A percentile compares a stretch with the other conserved stretches of the same genome.
These are phyloP conservation scores for Tetraselmis chui DNA, from an alignment of 139 green algal genomes.

Conservation along the genomic window DNA sequence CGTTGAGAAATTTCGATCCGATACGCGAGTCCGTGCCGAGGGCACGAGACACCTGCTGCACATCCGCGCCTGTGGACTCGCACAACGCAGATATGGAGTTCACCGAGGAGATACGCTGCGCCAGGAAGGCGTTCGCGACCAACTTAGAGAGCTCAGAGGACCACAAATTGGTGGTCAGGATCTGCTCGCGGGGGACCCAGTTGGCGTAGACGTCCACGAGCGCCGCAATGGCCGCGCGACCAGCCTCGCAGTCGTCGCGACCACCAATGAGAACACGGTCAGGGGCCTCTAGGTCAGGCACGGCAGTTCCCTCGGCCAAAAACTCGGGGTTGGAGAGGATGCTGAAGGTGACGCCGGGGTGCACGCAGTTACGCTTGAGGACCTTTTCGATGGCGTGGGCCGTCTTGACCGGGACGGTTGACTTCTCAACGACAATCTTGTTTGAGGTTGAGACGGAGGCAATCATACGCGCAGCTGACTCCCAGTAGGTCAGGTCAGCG, in stretches of 20 bases:
- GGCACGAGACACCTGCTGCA: constrained; percentile 12
- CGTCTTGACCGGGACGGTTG: constrained; percentile 55
- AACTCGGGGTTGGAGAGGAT: constrained; percentile 61
- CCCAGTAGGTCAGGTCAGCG: constrained; percentile 61
- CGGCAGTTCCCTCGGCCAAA: constrained; percentile 29
- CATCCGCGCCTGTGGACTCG: constrained; percentile 22
- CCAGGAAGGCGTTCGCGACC: constrained; percentile 43
- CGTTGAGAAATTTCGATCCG: constrained; percentile 48
- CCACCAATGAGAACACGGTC: constrained; percentile 34
- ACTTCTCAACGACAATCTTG: constrained; percentile 61
- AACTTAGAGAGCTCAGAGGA: constrained; percentile 55
- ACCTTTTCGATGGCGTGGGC: constrained; percentile 41
- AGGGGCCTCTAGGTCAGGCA: constrained; percentile 34
- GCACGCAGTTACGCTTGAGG: constrained; percentile 63
- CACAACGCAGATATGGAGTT: constrained; percentile 55
- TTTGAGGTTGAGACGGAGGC: constrained; percentile 13
- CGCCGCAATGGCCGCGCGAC: constrained; percentile 4
- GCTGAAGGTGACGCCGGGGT: constrained; percentile 10
- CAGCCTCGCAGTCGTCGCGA: constrained; percentile 20
- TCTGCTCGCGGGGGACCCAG: constrained; percentile 45
- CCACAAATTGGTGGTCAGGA: constrained; percentile 45
- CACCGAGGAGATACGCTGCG: constrained; percentile 55
- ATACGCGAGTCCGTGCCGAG: constrained; percentile 46
- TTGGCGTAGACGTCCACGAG: constrained; percentile 28
- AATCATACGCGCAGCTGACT: constrained; percentile 40